Evolutionary conservation across 2,329 filamentous ascomycete species (phyloP).

Genomic region (Daldinia sp.): DNA sequence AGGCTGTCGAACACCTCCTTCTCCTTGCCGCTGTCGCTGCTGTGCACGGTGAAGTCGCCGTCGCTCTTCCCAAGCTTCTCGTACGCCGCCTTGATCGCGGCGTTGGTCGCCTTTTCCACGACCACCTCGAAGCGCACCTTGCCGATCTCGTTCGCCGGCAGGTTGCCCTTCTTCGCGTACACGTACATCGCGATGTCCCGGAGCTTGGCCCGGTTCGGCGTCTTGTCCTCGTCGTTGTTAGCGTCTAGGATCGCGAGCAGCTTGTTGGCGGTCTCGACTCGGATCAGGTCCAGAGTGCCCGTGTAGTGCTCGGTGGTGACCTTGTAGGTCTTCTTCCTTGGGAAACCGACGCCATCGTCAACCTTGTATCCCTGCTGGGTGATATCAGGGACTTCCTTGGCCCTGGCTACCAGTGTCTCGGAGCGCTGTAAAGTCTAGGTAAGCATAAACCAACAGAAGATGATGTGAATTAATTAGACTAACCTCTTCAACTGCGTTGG

Average conservation of each 20-base stretch:
- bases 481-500: conserved; percentile 1
- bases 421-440: not conserved
- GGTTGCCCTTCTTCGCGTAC: conserved; percentile 6
- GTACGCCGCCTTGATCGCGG: conserved; percentile 1
- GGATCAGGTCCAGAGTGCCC: not conserved
- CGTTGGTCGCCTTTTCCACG: conserved; percentile 4
- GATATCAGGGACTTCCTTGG: conserved; percentile 3
- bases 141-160: not conserved
- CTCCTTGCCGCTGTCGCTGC: conserved; percentile 1
- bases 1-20: conserved; percentile 5
- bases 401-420: not conserved
- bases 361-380: conserved; percentile 1
- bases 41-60: not conserved
- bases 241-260: not conserved
- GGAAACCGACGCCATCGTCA: not conserved
- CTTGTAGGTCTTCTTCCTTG: not conserved
- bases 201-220: not conserved
- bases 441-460: not conserved
- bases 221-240: not conserved
- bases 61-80: not conserved
- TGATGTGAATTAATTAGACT: not conserved
- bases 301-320: not conserved
- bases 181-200: conserved; percentile 5
- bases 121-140: conserved; percentile 1
- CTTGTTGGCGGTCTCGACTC: not conserved